A percentile compares a stretch with the other conserved stretches of the same genome.
Conservation (phyloP, 1,284 basidiomycete genomes). For the Cutaneotrichosporon sp. region DNA sequence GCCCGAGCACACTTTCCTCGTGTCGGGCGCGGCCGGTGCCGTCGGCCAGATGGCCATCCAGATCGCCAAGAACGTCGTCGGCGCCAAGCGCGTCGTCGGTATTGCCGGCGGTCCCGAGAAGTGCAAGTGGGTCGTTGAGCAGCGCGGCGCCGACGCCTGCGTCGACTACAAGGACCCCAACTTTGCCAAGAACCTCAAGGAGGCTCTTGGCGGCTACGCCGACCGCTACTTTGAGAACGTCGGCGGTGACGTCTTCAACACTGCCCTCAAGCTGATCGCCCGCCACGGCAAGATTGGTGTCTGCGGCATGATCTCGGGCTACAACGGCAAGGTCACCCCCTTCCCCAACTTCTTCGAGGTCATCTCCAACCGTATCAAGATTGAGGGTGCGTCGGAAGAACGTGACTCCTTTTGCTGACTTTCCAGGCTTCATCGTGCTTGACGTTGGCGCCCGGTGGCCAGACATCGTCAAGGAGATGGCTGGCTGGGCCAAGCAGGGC, state of each 20-base stretch:
- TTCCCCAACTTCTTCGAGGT: conserved; percentile 36
- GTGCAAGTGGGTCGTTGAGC: conserved; percentile 49
- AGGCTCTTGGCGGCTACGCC: conserved; percentile 32
- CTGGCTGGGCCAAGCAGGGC: conserved; percentile 30
- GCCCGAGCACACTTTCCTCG: conserved; percentile 41
- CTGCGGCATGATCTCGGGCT: conserved; percentile 44
- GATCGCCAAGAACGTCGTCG: conserved; percentile 47
- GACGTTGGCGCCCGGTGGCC: conserved; percentile 30
- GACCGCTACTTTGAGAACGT: conserved; percentile 48
- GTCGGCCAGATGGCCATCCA: conserved; percentile 38
- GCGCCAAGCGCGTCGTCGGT: conserved; percentile 50
- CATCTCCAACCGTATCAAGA: conserved; percentile 46
- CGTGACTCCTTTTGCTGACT: neutral
- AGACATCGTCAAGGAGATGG: conserved; percentile 23
- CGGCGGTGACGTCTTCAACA: conserved; percentile 48
- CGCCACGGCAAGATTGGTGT: conserved; percentile 48
- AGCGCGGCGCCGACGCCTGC: conserved; percentile 50
- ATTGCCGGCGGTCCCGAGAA: conserved; percentile 53
- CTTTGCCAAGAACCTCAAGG: conserved; percentile 29
- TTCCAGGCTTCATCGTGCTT: conserved; percentile 43
- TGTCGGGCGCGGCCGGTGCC: conserved; percentile 27
- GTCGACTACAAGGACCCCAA: conserved; percentile 51
- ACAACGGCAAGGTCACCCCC: conserved; percentile 11
- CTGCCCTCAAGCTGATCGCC: conserved; percentile 40
- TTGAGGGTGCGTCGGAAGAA: conserved; percentile 37